These are phyloP conservation scores for Phytophthora palmivora DNA, from an alignment of 352 stramenopile species.

Conservation along the genomic window DNA sequence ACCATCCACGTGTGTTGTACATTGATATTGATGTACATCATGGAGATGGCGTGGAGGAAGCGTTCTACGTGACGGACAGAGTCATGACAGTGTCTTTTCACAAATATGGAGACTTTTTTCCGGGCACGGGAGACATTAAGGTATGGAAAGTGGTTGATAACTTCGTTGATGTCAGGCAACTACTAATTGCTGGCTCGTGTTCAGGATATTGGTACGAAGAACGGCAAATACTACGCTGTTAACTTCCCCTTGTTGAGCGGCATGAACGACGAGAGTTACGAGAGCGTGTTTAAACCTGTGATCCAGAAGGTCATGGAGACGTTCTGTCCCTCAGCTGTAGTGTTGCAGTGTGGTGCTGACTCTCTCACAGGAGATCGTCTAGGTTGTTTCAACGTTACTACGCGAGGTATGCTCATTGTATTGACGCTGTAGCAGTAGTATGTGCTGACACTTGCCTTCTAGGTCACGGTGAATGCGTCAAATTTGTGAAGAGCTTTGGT, in stretches of 20 bases:
- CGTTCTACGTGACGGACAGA: conserved; percentile 96
- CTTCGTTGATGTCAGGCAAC: conserved; percentile 4
- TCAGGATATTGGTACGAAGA: conserved; percentile 95
- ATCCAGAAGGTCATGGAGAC: conserved; percentile 94
- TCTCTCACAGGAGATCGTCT: conserved; percentile 97
- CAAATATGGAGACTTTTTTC: conserved; percentile 99
- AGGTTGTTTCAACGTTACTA: conserved; percentile 98
- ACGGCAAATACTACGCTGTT: conserved; percentile 95
- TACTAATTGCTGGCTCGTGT: conserved; percentile 1
- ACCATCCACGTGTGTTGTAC: conserved; percentile 97
- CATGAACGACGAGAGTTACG: conserved; percentile 96
- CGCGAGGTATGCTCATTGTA: conserved; percentile 47
- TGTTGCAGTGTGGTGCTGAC: conserved; percentile 98
- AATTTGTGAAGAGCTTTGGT: conserved; percentile 89
- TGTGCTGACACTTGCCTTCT: not conserved
- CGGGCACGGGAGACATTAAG: conserved; percentile 95
- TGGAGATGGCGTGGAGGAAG: conserved; percentile 97
- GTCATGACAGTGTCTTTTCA: conserved; percentile 99
- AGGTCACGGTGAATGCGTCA: conserved; percentile 83
- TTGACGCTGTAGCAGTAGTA: not conserved
- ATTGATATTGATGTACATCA: conserved; percentile 99
- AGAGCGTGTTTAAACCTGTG: conserved; percentile 98
- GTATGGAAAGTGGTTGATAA: conserved; percentile 14
- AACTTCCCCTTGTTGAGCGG: conserved; percentile 97
- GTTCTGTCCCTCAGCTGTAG: conserved; percentile 91